Evolutionary conservation across 257 asterid species (phyloP).

Genomic region (Vinca minor): DNA sequence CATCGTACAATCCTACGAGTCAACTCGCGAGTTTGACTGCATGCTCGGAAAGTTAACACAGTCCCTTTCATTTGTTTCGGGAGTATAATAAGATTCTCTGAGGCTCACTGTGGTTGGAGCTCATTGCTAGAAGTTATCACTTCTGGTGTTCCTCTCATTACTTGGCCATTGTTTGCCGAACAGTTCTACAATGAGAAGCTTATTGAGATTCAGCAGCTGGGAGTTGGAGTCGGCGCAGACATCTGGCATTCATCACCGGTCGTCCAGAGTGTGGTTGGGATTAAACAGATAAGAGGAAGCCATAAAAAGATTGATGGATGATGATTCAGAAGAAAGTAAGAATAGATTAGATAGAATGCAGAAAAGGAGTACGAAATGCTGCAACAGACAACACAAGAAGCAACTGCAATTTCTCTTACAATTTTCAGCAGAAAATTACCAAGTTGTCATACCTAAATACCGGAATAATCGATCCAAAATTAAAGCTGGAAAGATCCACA

Average conservation of each 20-base stretch:
- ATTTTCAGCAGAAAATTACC: neutral
- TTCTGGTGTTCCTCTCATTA: slow-evolving; percentile 26
- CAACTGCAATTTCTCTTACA: neutral
- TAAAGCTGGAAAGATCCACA: neutral
- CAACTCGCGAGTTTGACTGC: too few relatives aligned
- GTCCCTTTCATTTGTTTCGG: neutral
- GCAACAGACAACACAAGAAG: neutral
- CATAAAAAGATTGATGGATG: slow-evolving; percentile 7
- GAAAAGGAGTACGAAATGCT: neutral
- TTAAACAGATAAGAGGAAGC: slow-evolving; percentile 10
- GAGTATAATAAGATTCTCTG: neutral
- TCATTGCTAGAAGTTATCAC: slow-evolving; percentile 21
- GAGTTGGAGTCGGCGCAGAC: slow-evolving; percentile 19
- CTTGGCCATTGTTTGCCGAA: slow-evolving; percentile 31
- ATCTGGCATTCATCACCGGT: neutral
- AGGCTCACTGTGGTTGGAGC: slow-evolving; percentile 31
- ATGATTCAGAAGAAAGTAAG: slow-evolving; percentile 6
- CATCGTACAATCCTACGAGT: too few relatives aligned
- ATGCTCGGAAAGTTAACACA: neutral
- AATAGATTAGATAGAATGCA: slow-evolving; percentile 13
- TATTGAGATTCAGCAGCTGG: slow-evolving; percentile 9
- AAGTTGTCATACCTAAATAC: neutral
- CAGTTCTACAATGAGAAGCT: slow-evolving; percentile 28
- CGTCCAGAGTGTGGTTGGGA: slow-evolving; percentile 6
- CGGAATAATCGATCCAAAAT: neutral